phyloP scores from a whole-genome alignment of 768 basidiomycete species.

The Leccinum arenicola region DNA sequence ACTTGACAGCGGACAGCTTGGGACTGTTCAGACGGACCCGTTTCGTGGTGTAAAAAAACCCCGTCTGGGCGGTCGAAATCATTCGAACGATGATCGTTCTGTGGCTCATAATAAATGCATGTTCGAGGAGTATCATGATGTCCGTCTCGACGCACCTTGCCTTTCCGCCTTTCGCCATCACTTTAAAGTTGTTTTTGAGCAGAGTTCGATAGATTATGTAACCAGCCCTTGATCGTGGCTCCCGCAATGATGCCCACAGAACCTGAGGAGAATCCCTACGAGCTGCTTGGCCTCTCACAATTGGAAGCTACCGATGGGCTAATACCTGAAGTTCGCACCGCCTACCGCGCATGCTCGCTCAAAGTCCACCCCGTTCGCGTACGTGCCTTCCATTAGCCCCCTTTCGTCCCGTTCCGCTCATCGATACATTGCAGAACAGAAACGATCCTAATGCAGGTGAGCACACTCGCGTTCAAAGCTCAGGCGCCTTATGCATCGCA shows the following conservation, averaged over 20 bases:
- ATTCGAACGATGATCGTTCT: conserved; percentile 87
- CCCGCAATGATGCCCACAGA: conserved; percentile 32
- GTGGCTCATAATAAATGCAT: background rate
- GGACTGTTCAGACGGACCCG: conserved; percentile 65
- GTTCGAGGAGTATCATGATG: background rate
- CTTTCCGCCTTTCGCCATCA: conserved; percentile 62
- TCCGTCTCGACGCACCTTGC: conserved; percentile 41
- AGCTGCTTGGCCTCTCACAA: conserved; percentile 55
- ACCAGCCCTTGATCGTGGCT: conserved; percentile 17
- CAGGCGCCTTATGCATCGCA: background rate
- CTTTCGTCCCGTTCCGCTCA: conserved; percentile 14
- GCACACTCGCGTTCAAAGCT: background rate
- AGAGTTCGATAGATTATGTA: conserved; percentile 10
- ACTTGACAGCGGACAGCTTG: conserved; percentile 88
- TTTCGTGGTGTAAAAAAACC: conserved; percentile 86
- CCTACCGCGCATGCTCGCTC: conserved; percentile 75
- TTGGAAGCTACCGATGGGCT: conserved; percentile 65
- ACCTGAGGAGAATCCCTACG: conserved; percentile 70
- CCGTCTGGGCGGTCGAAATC: conserved; percentile 90
- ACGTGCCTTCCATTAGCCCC: conserved; percentile 28
- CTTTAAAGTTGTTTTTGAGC: background rate
- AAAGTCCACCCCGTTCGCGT: conserved; percentile 89
- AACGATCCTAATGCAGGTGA: conserved; percentile 77
- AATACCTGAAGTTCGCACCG: conserved; percentile 61
- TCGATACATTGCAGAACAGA: conserved; percentile 50